phyloP scores from a whole-genome alignment of 2,329 filamentous ascomycete species.

The Hymenoscyphus linearis region DNA sequence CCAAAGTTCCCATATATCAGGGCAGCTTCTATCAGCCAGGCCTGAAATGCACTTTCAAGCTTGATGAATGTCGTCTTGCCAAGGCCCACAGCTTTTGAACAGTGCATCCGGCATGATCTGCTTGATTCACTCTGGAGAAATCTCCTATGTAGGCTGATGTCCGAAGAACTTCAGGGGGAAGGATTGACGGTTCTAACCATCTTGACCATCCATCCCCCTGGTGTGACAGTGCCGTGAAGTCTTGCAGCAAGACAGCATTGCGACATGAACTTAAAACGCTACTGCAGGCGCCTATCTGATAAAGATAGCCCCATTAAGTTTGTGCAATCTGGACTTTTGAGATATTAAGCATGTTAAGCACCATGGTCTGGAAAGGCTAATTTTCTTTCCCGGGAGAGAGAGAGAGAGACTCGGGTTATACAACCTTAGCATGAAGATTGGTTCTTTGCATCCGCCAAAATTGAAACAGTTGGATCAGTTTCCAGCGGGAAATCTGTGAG shows the following conservation, averaged over 20 bases:
- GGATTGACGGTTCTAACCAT: background rate
- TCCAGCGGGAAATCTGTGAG: background rate
- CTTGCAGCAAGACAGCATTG: background rate
- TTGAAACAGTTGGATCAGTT: background rate
- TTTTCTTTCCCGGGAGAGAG: background rate
- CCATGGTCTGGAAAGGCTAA: background rate
- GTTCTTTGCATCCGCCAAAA: too few species aligned
- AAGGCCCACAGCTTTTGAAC: background rate
- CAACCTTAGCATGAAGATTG: too few species aligned
- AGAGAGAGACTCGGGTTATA: too few species aligned
- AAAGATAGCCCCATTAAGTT: background rate
- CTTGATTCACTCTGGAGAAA: background rate
- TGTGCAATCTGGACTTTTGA: background rate
- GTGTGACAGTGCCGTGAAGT: background rate
- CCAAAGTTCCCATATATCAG: background rate
- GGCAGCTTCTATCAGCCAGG: background rate
- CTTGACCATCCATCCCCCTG: background rate
- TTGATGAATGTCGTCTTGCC: background rate
- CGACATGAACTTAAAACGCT: background rate
- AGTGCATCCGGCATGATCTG: background rate
- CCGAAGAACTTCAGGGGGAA: constrained; percentile 1
- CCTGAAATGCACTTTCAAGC: background rate
- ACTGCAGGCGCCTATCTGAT: background rate
- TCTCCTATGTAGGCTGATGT: background rate
- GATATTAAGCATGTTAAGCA: background rate